Evolutionary conservation across 176 grass and related monocot species (phyloP), one percentile per base, ranked within the genome.

Genomic region (Stipa capillata): DNA sequence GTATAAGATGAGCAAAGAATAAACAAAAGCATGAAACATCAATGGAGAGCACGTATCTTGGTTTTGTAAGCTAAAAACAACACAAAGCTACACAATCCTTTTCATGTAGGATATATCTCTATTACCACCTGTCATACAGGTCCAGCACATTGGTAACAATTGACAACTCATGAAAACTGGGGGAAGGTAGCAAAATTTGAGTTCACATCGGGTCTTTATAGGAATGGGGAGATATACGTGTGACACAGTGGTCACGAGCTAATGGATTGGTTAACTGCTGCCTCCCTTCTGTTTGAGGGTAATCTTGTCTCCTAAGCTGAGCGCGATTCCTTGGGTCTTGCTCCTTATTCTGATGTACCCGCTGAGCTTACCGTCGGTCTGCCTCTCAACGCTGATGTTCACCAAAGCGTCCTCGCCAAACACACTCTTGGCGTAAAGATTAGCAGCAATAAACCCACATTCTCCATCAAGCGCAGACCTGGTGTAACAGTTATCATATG

Each of bases 241-340:
- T 11, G 56, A 48, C 24, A 78, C 5, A 15, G 82, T n/a, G n/a
- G n/a, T n/a, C n/a, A n/a, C n/a, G n/a, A n/a, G n/a, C n/a, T n/a
- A n/a, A n/a, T n/a, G n/a, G n/a, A n/a, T n/a, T n/a, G n/a, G 70
- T 86, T 85, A 89, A 79, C n/a, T n/a, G n/a, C 83, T 84, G 63
- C 85, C 74, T 45, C 88, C 92, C 84, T 91, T 94, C 85, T 94
- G 92, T 85, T 91, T 94, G 64, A 94, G 83, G 72, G 92, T 94
- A 66, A 94, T 94, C 87, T 94, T 94, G 75, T 94, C 92, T 40
- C 92, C 92, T 79, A 94, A 84, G 56, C 92, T 94, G 58, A 94
- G 92, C 3, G 92, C 92, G 34, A 94, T 94, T 45, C 90, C 90
- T 76, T 93, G 90, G n/a, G n/a, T n/a, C n/a, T n/a, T n/a, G n/a